Evolutionary conservation across 2,329 filamentous ascomycete species (phyloP).

Genomic region (Exophiala phaeomuriformis): DNA sequence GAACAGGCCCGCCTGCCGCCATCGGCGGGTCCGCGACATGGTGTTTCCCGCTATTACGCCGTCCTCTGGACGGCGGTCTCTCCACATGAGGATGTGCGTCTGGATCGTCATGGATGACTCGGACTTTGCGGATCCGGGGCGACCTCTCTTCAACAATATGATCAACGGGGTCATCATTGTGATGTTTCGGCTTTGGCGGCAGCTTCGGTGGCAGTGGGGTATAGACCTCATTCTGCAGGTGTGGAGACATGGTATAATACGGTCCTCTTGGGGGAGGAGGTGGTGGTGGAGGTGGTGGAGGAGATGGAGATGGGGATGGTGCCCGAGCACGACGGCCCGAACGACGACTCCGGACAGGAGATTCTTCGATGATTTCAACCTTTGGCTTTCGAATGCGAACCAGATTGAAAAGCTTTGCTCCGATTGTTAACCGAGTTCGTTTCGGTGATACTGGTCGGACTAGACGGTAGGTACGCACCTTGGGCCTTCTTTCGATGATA

Average conservation of each 20-base stretch:
- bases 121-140: constrained; percentile 14
- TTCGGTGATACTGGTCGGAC: constrained; percentile 6
- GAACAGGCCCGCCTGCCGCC: background rate
- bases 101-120: constrained; percentile 14
- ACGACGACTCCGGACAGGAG: constrained; percentile 18
- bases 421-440: constrained; percentile 14
- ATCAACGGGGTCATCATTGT: constrained; percentile 3
- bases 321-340: constrained; percentile 8
- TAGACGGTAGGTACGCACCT: constrained; percentile 21
- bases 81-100: constrained; percentile 20
- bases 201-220: constrained; percentile 18
- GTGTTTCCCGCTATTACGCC: constrained; percentile 20
- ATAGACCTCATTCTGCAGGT: constrained; percentile 14
- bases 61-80: constrained; percentile 9
- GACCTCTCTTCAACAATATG: constrained; percentile 10
- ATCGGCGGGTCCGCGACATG: constrained; percentile 1
- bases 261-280: constrained; percentile 14
- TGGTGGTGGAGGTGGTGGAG: constrained; percentile 15
- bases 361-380: constrained; percentile 21
- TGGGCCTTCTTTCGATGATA: constrained; percentile 18
- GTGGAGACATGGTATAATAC: constrained; percentile 17
- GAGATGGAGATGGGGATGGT: constrained; percentile 9
- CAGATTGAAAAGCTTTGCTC: constrained; percentile 21
- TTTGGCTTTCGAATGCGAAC: constrained; percentile 16
- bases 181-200: constrained; percentile 11